Evolutionary conservation across 1,139 yeast species (phyloP).

Genomic region (Yamadazyma atlantica): DNA sequence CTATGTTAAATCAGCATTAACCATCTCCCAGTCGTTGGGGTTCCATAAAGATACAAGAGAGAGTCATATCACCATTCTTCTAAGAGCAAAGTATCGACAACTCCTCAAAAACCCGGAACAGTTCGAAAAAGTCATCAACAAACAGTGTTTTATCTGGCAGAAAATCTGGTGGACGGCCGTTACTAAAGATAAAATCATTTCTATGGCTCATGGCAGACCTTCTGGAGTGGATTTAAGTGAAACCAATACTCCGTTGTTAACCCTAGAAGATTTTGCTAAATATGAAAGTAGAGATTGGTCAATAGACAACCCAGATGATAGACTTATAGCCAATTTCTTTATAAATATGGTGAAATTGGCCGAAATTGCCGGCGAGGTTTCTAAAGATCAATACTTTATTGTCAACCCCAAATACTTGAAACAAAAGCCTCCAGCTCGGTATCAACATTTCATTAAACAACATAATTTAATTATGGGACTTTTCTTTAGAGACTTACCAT

Average conservation of each 20-base stretch:
- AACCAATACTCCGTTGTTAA: constrained; percentile 70
- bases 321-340: constrained; percentile 48
- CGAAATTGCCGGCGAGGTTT: constrained; percentile 67
- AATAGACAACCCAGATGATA: constrained; percentile 43
- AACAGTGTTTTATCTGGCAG: constrained; percentile 58
- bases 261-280: constrained; percentile 59
- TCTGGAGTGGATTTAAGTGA: constrained; percentile 64
- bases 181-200: constrained; percentile 62
- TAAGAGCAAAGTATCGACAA: constrained; percentile 13
- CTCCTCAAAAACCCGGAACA: constrained; percentile 9
- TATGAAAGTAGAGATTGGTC: constrained; percentile 47
- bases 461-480: constrained; percentile 76
- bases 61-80: constrained; percentile 19
- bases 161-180: constrained; percentile 78
- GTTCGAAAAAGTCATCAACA: constrained; percentile 16
- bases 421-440: constrained; percentile 19
- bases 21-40: constrained; percentile 74
- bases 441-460: constrained; percentile 56
- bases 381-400: constrained; percentile 61
- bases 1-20: constrained; percentile 70
- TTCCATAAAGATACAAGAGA: constrained; percentile 53
- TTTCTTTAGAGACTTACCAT: constrained; percentile 69
- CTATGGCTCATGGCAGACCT: constrained; percentile 77
- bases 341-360: constrained; percentile 63
- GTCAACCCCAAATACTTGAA: constrained; percentile 56